phyloP scores from a whole-genome alignment of 148 eudicot genomes.

The Camellia granthamiana region DNA sequence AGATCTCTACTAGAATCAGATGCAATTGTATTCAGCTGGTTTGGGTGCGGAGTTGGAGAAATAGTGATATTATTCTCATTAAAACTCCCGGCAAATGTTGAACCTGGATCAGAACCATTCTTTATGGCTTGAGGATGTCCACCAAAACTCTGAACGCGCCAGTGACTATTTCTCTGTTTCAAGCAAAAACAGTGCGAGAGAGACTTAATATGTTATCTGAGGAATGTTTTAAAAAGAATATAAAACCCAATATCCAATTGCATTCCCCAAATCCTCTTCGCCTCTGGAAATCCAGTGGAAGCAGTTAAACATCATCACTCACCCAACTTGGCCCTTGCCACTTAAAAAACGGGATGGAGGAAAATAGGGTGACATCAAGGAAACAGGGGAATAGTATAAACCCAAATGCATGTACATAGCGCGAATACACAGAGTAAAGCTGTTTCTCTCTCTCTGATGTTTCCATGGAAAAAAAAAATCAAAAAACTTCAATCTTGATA shows the following conservation, averaged over 20 bases:
- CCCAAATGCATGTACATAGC: no score
- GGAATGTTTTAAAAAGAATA: not conserved
- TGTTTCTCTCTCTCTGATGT: not conserved
- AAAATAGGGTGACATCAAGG: no score
- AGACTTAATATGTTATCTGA: not conserved
- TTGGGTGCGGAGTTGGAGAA: constrained; percentile 38
- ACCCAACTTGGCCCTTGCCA: no score
- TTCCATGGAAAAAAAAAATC: not conserved
- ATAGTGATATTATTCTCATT: constrained; percentile 53
- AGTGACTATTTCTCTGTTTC: constrained; percentile 79
- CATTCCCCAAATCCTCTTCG: no score
- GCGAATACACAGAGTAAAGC: no score
- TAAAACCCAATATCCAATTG: not conserved
- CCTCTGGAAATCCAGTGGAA: no score
- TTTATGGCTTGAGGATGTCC: constrained; percentile 57
- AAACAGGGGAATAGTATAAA: no score
- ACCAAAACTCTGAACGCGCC: constrained; percentile 65
- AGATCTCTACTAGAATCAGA: constrained; percentile 40
- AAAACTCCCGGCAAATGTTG: constrained; percentile 46
- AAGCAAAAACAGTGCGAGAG: constrained; percentile 12
- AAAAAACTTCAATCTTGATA: no score
- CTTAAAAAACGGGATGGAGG: no score
- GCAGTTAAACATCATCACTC: no score
- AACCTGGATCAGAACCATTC: constrained; percentile 43
- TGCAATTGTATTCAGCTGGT: constrained; percentile 42